A percentile compares a stretch with the other conserved stretches of the same genome.
Conservation (phyloP, 768 basidiomycete genomes). For the Crucibulum laeve region DNA sequence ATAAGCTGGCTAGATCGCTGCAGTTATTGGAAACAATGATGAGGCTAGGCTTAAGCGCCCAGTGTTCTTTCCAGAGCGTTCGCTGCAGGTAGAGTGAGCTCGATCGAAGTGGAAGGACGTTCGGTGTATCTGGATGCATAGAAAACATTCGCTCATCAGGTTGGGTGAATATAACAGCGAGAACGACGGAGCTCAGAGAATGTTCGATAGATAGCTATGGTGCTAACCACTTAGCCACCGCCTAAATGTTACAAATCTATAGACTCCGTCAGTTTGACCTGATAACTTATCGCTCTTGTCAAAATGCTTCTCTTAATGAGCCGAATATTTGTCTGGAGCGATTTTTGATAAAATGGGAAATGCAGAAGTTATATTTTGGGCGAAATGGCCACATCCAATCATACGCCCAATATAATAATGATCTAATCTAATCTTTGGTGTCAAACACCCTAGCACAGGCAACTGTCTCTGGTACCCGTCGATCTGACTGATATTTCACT, state of each 20-base stretch:
- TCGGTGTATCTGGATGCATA: too few relatives aligned
- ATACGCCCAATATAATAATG: not conserved
- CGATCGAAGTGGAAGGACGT: too few relatives aligned
- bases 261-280: not conserved
- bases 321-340: not conserved
- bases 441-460: not conserved
- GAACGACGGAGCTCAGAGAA: too few relatives aligned
- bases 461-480: not conserved
- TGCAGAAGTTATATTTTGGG: not conserved
- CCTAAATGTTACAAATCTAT: not conserved
- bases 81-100: too few relatives aligned
- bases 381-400: not conserved
- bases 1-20: too few relatives aligned
- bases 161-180: too few relatives aligned
- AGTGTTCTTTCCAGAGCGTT: too few relatives aligned
- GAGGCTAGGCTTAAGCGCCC: too few relatives aligned
- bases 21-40: too few relatives aligned
- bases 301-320: not conserved
- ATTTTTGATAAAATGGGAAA: not conserved
- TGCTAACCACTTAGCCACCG: not conserved
- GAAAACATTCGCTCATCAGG: too few relatives aligned
- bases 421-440: not conserved
- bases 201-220: too few relatives aligned
- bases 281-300: not conserved
- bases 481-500: not conserved